Conservation (phyloP, 2,329 filamentous ascomycete species). For the Dothideomycetes sp. region DNA sequence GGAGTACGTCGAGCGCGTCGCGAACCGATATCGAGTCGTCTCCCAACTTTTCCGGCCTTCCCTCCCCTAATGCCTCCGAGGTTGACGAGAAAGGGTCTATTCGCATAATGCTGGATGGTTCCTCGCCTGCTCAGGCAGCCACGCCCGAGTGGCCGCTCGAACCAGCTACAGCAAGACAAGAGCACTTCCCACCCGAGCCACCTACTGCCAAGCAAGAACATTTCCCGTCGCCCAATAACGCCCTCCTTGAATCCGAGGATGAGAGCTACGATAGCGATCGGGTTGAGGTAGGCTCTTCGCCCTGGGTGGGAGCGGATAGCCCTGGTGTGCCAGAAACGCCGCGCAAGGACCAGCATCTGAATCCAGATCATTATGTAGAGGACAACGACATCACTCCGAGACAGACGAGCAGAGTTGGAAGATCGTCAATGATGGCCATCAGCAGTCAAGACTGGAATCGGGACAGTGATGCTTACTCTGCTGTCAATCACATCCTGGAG, state of each 20-base stretch:
- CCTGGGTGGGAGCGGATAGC: constrained; percentile 10
- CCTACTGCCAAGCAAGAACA: neutral
- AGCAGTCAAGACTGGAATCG: constrained; percentile 4
- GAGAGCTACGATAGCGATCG: constrained; percentile 7
- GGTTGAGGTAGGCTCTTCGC: constrained; percentile 4
- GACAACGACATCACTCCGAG: constrained; percentile 8
- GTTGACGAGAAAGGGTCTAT: constrained; percentile 20
- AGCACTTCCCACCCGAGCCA: neutral
- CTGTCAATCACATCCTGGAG: constrained; percentile 12
- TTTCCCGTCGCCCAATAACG: neutral
- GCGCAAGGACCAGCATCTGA: constrained; percentile 8
- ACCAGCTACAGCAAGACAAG: neutral
- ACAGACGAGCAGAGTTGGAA: constrained; percentile 3
- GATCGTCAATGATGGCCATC: constrained; percentile 4
- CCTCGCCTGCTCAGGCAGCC: constrained; percentile 10
- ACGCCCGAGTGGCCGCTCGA: constrained; percentile 3
- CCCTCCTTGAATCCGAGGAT: constrained; percentile 1
- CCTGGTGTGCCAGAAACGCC: constrained; percentile 16
- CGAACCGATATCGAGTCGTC: constrained; percentile 22
- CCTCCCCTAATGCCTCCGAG: constrained; percentile 10
- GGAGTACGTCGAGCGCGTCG: constrained; percentile 17
- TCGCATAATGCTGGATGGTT: constrained; percentile 22
- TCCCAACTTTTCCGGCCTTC: neutral
- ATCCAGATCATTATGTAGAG: neutral
- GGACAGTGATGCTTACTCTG: constrained; percentile 4